Conservation (phyloP, 192 early-diverging fungal species). For the Allomyces macrogynus region DNA sequence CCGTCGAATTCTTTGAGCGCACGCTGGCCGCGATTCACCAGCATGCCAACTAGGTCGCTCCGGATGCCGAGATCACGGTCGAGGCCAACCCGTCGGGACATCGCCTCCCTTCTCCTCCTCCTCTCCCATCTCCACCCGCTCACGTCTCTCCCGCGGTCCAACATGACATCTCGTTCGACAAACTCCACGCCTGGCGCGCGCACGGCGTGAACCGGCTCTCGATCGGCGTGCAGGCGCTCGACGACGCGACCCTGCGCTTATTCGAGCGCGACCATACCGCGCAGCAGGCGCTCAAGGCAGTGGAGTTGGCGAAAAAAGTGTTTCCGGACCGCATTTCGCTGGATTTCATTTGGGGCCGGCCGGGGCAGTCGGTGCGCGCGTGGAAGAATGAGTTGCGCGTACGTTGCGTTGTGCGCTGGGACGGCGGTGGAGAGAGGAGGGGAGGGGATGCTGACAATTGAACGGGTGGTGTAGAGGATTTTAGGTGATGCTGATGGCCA, state of each 20-base stretch:
- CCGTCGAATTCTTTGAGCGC: constrained; percentile 3
- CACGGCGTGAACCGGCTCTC: constrained; percentile 27
- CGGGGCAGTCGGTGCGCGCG: constrained; percentile 14
- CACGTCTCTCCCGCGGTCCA: too few relatives aligned
- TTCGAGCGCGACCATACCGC: constrained; percentile 25
- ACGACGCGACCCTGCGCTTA: constrained; percentile 12
- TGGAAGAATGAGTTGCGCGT: constrained; percentile 18
- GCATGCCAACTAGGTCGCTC: constrained; percentile 8
- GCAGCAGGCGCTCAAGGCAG: constrained; percentile 15
- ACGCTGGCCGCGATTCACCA: constrained; percentile 11
- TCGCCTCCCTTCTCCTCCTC: too few relatives aligned
- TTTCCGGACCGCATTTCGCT: constrained; percentile 17
- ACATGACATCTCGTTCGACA: constrained; percentile 4
- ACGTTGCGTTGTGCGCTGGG: too few relatives aligned
- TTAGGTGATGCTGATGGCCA: constrained; percentile 10
- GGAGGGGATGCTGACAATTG: too few relatives aligned
- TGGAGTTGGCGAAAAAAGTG: constrained; percentile 9
- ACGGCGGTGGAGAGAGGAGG: too few relatives aligned
- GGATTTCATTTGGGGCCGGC: constrained; percentile 32
- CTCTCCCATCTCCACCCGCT: too few relatives aligned
- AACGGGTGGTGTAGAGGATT: neutral
- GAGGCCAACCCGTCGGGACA: constrained; percentile 12
- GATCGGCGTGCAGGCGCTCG: constrained; percentile 28
- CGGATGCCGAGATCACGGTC: constrained; percentile 21
- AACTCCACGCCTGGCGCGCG: constrained; percentile 14